Evolutionary conservation across 805 yeast genomes (phyloP).

Genomic region (Kazachstania taianensis): DNA sequence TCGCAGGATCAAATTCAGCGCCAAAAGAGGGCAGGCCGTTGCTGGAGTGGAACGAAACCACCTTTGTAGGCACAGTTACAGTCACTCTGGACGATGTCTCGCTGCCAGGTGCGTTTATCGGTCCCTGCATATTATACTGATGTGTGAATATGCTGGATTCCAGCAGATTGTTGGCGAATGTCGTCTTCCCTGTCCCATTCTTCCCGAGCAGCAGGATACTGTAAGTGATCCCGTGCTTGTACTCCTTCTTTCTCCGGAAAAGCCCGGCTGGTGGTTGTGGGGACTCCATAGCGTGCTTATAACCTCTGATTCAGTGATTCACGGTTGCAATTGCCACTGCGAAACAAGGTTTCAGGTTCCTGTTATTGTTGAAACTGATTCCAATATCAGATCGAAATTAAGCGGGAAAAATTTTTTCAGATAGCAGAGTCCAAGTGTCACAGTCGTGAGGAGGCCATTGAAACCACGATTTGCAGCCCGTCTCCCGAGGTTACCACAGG

Average conservation of each 20-base stretch:
- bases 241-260: conserved; percentile 50
- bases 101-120: conserved; percentile 10
- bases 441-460: too few species aligned
- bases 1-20: conserved; percentile 49
- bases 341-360: too few species aligned
- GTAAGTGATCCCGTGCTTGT: conserved; percentile 63
- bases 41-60: conserved; percentile 48
- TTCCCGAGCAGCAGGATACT: conserved; percentile 65
- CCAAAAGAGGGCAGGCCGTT: conserved; percentile 52
- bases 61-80: conserved; percentile 26
- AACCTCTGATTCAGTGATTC: too few species aligned
- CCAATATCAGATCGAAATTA: too few species aligned
- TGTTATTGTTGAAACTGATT: too few species aligned
- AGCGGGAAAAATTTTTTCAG: too few species aligned
- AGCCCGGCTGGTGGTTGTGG: conserved; percentile 16
- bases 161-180: conserved; percentile 59
- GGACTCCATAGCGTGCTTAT: conserved; percentile 1
- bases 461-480: too few species aligned
- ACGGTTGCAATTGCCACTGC: too few species aligned
- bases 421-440: too few species aligned
- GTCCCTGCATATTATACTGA: conserved; percentile 36
- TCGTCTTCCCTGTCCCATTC: conserved; percentile 69
- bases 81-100: conserved; percentile 14
- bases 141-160: conserved; percentile 55
- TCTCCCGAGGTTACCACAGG: too few species aligned